Conservation (phyloP, 305 asterid genomes). For the Solanum aculeatissimum region DNA sequence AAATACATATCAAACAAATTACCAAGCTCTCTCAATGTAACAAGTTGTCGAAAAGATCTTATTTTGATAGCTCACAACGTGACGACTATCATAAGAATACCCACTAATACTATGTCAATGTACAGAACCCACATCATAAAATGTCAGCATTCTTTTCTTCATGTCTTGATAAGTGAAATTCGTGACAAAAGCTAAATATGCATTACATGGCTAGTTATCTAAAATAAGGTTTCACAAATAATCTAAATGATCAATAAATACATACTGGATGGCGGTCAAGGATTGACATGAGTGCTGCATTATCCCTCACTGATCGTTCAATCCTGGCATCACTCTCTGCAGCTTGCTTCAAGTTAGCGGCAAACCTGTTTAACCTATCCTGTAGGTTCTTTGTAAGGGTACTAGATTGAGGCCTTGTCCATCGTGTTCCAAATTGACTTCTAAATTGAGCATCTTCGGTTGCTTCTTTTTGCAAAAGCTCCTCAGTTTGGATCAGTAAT, state of each 20-base stretch:
- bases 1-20: not conserved
- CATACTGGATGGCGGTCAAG: constrained; percentile 83
- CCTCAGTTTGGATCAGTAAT: constrained; percentile 80
- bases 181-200: not conserved
- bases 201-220: not conserved
- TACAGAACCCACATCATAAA: not conserved
- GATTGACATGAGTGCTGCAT: constrained; percentile 74
- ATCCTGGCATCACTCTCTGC: constrained; percentile 91
- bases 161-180: not conserved
- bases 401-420: constrained; percentile 98
- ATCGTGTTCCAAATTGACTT: constrained; percentile 84
- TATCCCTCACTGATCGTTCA: constrained; percentile 92
- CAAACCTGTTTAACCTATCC: constrained; percentile 89
- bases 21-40: not conserved
- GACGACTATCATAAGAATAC: not conserved
- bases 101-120: not conserved
- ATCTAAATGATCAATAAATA: constrained; percentile 3
- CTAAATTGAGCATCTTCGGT: constrained; percentile 86
- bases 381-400: constrained; percentile 79
- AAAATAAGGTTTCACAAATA: not conserved
- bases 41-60: not conserved
- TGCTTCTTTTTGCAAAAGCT: constrained; percentile 90
- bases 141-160: not conserved
- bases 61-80: not conserved
- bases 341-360: constrained; percentile 93